Evolutionary conservation across 1,284 basidiomycete genomes (phyloP), one percentile per base, ranked within the genome.

Genomic region (Microbotryomycetes sp.): DNA sequence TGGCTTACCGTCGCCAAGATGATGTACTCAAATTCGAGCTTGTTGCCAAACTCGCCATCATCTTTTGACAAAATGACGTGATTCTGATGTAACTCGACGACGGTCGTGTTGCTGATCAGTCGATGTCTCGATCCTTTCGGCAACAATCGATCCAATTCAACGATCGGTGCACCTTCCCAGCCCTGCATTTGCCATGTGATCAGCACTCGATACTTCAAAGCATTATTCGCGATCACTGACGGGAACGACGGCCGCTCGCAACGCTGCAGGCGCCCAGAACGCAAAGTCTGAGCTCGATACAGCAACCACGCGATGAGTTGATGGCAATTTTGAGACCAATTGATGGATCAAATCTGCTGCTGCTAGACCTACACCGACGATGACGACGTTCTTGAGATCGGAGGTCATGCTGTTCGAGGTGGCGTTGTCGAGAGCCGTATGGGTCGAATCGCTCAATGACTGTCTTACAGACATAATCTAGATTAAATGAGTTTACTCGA

Each of bases 211-310:
- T 79, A n/a, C n/a, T n/a, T n/a, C n/a, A n/a, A n/a, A n/a, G n/a
- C n/a, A n/a, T n/a, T n/a, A n/a, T n/a, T n/a, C n/a, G n/a, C n/a
- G n/a, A 49, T 1, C 6, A 70, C 73, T 63, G 46, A 70, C 77
- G 77, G 78, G 76, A 5, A 74, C 71, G 46, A 80, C 77, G 5
- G 75, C 58, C 3, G 76, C 77, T 54, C 79, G 70, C 14, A 79
- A 72, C 7, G 72, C 66, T 3, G 72, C 73, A 46, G 78, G 71
- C 1, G 74, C 69, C 71, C 74, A 77, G 61, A 73, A 77, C 1
- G 72, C 70, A 36, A 71, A 72, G 31, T 72, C 66, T 6, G 75
- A 72, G 58, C 79, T 29, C 0, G 54, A 29, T 29, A 68, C 49
- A 4, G 31, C 54, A 49, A 68, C 51, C 36, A 68, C 23, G 5